Conservation (phyloP, 1,284 basidiomycete species). For the Takashimella koratensis region DNA sequence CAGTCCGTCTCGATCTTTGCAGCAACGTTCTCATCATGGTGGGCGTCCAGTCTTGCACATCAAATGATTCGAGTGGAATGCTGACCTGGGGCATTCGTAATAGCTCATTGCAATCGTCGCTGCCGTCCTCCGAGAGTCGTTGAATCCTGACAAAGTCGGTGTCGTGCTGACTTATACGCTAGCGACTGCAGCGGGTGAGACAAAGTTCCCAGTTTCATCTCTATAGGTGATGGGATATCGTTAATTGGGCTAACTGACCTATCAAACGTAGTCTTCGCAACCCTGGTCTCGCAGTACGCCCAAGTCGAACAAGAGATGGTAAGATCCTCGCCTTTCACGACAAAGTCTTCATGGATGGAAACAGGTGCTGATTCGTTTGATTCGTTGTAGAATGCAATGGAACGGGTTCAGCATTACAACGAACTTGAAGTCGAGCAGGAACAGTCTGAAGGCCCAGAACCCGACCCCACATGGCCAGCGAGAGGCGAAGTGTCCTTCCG, state of each 20-base stretch:
- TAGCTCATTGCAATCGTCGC: conserved; percentile 41
- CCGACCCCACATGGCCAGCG: conserved; percentile 28
- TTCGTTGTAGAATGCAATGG: conserved; percentile 36
- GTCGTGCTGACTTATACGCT: conserved; percentile 43
- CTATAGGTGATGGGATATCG: too few relatives aligned
- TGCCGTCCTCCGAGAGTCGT: conserved; percentile 28
- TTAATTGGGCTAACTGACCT: too few relatives aligned
- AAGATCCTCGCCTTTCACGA: conserved; percentile 10
- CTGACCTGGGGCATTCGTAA: too few relatives aligned
- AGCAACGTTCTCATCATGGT: conserved; percentile 25
- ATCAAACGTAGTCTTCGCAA: conserved; percentile 22
- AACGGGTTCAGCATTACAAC: conserved; percentile 35
- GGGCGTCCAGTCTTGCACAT: too few relatives aligned
- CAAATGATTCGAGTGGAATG: too few relatives aligned
- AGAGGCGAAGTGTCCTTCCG: conserved; percentile 42
- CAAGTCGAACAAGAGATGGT: conserved; percentile 36
- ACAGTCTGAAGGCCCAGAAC: conserved; percentile 16
- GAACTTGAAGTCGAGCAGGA: conserved; percentile 24
- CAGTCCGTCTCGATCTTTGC: conserved; percentile 33
- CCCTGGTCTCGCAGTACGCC: conserved; percentile 24
- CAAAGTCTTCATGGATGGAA: conserved; percentile 64
- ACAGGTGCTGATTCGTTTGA: conserved; percentile 39
- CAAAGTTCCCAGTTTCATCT: too few relatives aligned
- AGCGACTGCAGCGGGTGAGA: conserved; percentile 18
- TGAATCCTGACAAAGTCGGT: conserved; percentile 36